phyloP scores from a whole-genome alignment of 306 rosid species.

The Quercus ilex region DNA sequence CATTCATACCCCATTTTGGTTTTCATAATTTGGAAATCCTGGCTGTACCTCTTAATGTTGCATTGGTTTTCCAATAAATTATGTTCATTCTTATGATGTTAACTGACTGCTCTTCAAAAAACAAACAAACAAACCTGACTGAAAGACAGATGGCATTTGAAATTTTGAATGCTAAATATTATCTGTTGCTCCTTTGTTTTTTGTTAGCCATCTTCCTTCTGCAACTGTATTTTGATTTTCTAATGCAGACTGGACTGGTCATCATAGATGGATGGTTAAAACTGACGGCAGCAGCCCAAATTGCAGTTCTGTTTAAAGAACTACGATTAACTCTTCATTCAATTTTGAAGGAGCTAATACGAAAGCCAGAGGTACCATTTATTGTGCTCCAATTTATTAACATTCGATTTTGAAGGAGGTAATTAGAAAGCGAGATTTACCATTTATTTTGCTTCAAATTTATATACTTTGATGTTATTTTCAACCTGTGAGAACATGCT shows the following conservation, averaged over 20 bases:
- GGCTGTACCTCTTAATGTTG: neutral
- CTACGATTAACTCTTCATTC: constrained; percentile 77
- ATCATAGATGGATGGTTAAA: constrained; percentile 92
- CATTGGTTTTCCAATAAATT: neutral
- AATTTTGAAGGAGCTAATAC: constrained; percentile 69
- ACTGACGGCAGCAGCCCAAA: constrained; percentile 92
- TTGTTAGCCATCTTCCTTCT: neutral
- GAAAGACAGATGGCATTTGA: neutral
- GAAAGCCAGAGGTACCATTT: constrained; percentile 78
- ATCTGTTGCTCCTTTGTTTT: neutral
- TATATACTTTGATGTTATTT: too few species aligned
- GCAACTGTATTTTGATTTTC: neutral
- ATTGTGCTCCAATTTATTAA: constrained; percentile 11
- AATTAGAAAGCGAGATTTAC: too few species aligned
- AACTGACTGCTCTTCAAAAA: too few species aligned
- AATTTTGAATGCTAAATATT: neutral
- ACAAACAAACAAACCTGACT: neutral
- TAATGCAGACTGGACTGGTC: constrained; percentile 61
- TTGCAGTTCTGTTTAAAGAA: constrained; percentile 92
- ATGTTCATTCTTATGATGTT: neutral
- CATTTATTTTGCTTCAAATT: too few species aligned
- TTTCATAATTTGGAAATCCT: neutral
- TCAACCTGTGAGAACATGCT: neutral
- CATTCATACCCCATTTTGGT: neutral
- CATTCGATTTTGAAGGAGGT: too few species aligned